Base-by-base conservation (phyloP, 2,329 filamentous ascomycete species). In the Lecanicillium sp. region DNA sequence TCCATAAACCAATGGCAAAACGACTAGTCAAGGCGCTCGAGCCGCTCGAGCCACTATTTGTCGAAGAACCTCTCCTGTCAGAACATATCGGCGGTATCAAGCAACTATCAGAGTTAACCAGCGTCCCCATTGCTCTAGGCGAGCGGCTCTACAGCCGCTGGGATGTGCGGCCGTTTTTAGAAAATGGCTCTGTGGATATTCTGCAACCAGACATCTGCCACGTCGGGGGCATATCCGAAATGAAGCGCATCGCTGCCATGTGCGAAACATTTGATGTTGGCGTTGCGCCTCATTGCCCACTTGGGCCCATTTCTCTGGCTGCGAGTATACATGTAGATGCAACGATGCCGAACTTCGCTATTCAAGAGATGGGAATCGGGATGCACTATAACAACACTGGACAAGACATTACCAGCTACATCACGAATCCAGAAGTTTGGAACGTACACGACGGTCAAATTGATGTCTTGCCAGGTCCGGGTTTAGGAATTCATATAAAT, bases 1-100 rank as follows among this genome's bases (percentile, higher is more conserved):
- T 87, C 1, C 84, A 88, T 59, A 82, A 81, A 44, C 80, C 82
- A n/a, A 88, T 88, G 82, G 84, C 83, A 0, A 86, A 84, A 48
- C 84, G 87, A 48, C 69, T 89, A 3, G 81, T 80, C 2, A 72
- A 72, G 41, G 68, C 73, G 0, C 68, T 88, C 0, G 81, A 82
- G 45, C 81, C 81, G 0, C 71, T 84, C 46, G 68, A 68, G 2
- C 84, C 83, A 0, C 62, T 88, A n/a, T 88, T 87, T 55, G 79
- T 87, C 31, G 84, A 87, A 53, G 83, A 87, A 47, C 82, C 82
- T 0, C 61, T 87, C 2, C 68, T 87, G 0, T 81, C 74, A 1
- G 84, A 88, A 51, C 79, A 87, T 41, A 55, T 63, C 28, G 79
- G 79, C 38, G 79, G 70, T 1, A 78, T 86, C 51, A 80, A 53